Base-by-base conservation (phyloP, 208 protist genomes). In the Histomonas meleagridis region DNA sequence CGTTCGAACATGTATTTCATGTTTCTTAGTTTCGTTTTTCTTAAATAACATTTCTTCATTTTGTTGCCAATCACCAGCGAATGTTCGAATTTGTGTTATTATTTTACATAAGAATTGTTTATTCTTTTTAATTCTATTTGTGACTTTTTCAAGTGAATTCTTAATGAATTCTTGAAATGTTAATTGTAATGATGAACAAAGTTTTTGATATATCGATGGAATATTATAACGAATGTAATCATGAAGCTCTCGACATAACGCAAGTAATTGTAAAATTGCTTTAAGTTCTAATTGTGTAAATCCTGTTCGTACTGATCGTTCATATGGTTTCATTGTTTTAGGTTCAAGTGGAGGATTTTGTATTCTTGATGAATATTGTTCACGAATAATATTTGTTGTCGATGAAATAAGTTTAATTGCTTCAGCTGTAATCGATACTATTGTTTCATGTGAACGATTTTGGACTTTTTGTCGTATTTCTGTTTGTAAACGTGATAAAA, bases 81-180 rank as follows among this genome's bases (percentile, higher is more conserved):
- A 12, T 16, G 26, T 10, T 81, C 70, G 2, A 51, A 81, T 4
- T 81, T 4, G 40, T 7, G 1, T 12, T n/a, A 81, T 81, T 32
- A 81, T 51, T 16, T 48, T 43, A 12, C 51, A 18, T 5, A 81
- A 5, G 9, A 12, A 26, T 2, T 81, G 12, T 5, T 81, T 48
- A 7, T 46, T 51, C 43, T 35, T 81, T 43, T 81, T 81, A 9
- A 9, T 9, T 32, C 70, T 35, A n/a, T 53, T 35, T 10, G n/a
- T 9, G 1, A 35, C 51, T 23, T 81, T 81, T 43, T 81, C 70
- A 21, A 48, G 43, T 1, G 23, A 18, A 23, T 81, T 81, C n/a
- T 81, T 81, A 51, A 81, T 51, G n/a, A 81, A 81, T 4, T 81
- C 38, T 43, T 81, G 70, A 43, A 81, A 28, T 0, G 70, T 81